Evolutionary conservation across 2,329 filamentous ascomycete genomes (phyloP), one percentile per base, ranked within the genome.

Genomic region (Coleophoma crateriformis): DNA sequence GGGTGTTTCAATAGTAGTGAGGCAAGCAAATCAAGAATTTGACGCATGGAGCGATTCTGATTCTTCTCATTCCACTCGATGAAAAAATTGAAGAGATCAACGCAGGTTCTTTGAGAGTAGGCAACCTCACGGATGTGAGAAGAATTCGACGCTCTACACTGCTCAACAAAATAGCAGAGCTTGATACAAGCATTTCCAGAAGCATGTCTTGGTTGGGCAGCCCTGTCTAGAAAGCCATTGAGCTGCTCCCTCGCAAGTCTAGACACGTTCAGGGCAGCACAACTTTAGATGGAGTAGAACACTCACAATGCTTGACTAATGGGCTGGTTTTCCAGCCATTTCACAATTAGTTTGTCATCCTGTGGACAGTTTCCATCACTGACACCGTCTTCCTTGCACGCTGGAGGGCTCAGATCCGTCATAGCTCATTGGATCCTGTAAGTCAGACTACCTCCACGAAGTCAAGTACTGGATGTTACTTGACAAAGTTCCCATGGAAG

Each of bases 11-110:
- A 62, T 37, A 81, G 68, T 15, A 81, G 71, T 48, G 72, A 70
- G 6, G 73, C 71, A 19, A 84, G 66, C 17, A 82, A 67, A 55
- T 85, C 81, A 33, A 85, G 70, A 4, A 84, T 75, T 50, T 84
- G 72, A 54, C 77, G 78, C 77, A 85, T 79, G 34, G 81, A 81
- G 11, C 82, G 72, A 57, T 84, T 78, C 52, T 81, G 77, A 59
- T 85, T 81, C 49, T 78, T 79, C 58, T 85, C 82, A 57, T 82
- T 84, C 80, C 81, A 85, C 58, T 84, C 81, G 46, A 85, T 69
- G 60, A 81, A 86, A 59, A 82, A 84, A 48, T 77, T 69, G 65
- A 84, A 83, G 20, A 85, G 66, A 47, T 68, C 67, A 46, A 74
- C 56, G 17, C 70, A 73, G 3, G 77, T 74, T 32, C 68, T 60